Evolutionary conservation across 73 alveolate species (phyloP).

Genomic region (Durusdinium trenchii): DNA sequence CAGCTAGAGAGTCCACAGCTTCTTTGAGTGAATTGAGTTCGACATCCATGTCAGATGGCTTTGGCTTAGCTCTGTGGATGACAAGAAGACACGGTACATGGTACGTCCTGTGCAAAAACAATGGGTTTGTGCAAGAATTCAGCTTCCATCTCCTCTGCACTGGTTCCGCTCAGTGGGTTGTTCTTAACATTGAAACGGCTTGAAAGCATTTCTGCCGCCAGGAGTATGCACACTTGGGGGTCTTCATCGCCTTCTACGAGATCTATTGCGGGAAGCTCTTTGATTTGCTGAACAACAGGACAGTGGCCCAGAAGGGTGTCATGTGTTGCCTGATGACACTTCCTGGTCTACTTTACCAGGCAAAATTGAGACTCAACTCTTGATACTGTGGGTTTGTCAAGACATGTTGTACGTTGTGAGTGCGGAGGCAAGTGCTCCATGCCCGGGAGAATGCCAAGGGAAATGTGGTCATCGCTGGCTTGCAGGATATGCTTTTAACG

Average conservation of each 20-base stretch:
- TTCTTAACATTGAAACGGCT: neutral
- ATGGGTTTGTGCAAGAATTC: too few relatives aligned
- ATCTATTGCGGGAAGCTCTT: slow-evolving; percentile 99
- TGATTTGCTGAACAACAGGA: slow-evolving; percentile 99
- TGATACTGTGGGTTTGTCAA: neutral
- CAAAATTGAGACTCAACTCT: neutral
- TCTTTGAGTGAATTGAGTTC: too few relatives aligned
- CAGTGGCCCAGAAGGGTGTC: neutral
- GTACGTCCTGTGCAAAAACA: too few relatives aligned
- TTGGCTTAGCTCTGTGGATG: too few relatives aligned
- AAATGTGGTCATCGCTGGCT: slow-evolving; percentile 99
- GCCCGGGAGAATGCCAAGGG: slow-evolving; percentile 99
- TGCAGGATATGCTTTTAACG: too few relatives aligned
- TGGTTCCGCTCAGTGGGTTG: neutral
- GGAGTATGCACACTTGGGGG: slow-evolving; percentile 97
- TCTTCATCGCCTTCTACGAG: slow-evolving; percentile 99
- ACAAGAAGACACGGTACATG: too few relatives aligned
- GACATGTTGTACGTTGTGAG: neutral
- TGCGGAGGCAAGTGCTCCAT: slow-evolving; percentile 96
- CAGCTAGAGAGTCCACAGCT: neutral
- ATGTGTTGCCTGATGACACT: neutral
- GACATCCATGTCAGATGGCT: too few relatives aligned
- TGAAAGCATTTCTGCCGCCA: slow-evolving; percentile 42
- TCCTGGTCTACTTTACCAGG: neutral
- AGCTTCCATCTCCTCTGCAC: too few relatives aligned